Evolutionary conservation across 2,329 filamentous ascomycete species (phyloP), one percentile per base, ranked within the genome.

Genomic region (Magnaporthiopsis poae): DNA sequence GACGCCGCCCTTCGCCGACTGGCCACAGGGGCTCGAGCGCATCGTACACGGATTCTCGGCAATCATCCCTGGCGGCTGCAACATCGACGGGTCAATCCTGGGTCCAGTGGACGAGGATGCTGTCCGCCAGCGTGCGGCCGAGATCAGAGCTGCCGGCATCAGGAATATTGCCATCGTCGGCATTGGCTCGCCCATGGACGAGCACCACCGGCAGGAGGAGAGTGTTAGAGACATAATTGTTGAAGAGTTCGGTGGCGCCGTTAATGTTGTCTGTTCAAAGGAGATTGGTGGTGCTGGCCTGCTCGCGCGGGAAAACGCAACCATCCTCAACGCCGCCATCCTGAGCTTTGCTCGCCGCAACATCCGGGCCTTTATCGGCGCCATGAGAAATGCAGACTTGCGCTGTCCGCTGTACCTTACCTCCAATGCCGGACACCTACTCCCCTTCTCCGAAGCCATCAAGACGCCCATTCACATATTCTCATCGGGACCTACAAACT

Each of bases 281-380:
- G 80, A 83, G 18, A 81, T 85, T 2, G 83, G 82, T 18, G 84
- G 80, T 68, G 73, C 83, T 13, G 83, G 77, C 59, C 85, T 86
- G 65, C 75, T 88, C 9, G 86, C 88, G 74, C 79, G 87, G 56
- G 87, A 89, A 73, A 89, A 89, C 70, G 86, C 86, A 0, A 82
- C 84, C 1, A 86, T 89, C 25, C 76, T 89, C 27, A 89, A 89
- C 69, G 86, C 86, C 0, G 81, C 85, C 1, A 86, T 89, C 46
- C 75, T 88, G 13, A 72, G 78, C 0, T 87, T 87, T 71, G 86
- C 85, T 0, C 78, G 80, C 21, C 78, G 79, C 69, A 88, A 85
- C 0, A 86, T 88, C 68, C 76, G 75, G 12, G 81, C 81, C 0
- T 88, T 89, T 69, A 77, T 82, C 31, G 76, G 78, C 56, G 81